Conservation (phyloP, 495 filamentous ascomycete genomes). For the Neurospora sp. region DNA sequence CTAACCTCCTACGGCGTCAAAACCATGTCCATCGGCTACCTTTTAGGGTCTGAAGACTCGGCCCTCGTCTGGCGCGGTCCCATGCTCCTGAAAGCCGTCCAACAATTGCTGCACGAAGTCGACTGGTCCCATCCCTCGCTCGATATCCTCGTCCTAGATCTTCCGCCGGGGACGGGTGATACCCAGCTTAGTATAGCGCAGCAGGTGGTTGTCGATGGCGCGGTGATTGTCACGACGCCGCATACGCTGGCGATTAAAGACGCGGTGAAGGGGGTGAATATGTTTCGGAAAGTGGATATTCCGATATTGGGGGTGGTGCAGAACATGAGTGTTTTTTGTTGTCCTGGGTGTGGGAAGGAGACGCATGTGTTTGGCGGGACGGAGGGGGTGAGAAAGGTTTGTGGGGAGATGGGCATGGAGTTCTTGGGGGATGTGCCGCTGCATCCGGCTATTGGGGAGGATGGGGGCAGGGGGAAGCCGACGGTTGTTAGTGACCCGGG, state of each 20-base stretch:
- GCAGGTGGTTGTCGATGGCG: slow-evolving; percentile 74
- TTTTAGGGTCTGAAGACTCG: slow-evolving; percentile 57
- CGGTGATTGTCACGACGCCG: slow-evolving; percentile 83
- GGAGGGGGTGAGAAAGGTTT: slow-evolving; percentile 35
- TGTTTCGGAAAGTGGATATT: slow-evolving; percentile 81
- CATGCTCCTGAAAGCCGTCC: slow-evolving; percentile 96
- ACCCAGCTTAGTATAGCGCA: slow-evolving; percentile 89
- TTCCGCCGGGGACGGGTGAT: slow-evolving; percentile 93
- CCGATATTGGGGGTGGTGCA: slow-evolving; percentile 78
- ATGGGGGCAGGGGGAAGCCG: slow-evolving; percentile 81
- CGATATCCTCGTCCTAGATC: slow-evolving; percentile 79
- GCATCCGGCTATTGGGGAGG: slow-evolving; percentile 74
- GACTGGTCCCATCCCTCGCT: slow-evolving; percentile 61
- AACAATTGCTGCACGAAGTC: slow-evolving; percentile 89
- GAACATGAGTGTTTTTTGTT: slow-evolving; percentile 87
- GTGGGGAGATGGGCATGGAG: slow-evolving; percentile 38
- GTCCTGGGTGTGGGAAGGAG: slow-evolving; percentile 61
- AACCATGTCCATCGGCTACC: slow-evolving; percentile 97
- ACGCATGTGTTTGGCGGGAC: slow-evolving; percentile 69
- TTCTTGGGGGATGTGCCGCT: slow-evolving; percentile 86
- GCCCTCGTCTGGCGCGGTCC: slow-evolving; percentile 94
- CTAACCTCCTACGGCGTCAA: slow-evolving; percentile 93
- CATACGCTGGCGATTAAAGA: slow-evolving; percentile 85
- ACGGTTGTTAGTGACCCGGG: slow-evolving; percentile 81
- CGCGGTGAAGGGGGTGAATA: slow-evolving; percentile 77